A percentile compares a stretch with the other conserved stretches of the same genome.
Evolutionary conservation across 2,329 filamentous ascomycete species (phyloP).

Genomic region (Biscogniauxia marginata): DNA sequence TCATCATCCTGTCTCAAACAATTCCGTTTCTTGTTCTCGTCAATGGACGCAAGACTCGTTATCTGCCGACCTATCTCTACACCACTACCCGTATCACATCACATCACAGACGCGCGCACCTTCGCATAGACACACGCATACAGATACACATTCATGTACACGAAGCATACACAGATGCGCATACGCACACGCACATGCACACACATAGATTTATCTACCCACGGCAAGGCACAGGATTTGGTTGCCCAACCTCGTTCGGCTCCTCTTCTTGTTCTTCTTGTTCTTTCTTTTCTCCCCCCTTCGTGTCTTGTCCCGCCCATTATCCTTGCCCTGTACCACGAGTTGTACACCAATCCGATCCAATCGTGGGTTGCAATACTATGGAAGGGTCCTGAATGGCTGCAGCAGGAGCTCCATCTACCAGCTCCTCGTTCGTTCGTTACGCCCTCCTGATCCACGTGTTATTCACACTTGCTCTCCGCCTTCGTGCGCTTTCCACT

Average conservation of each 20-base stretch:
- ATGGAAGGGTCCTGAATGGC: not conserved
- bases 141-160: not conserved
- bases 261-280: not conserved
- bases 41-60: not conserved
- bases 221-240: too few species aligned
- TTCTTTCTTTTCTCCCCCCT: not conserved
- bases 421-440: not conserved
- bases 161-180: not conserved
- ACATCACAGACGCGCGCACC: not conserved
- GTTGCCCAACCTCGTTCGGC: not conserved
- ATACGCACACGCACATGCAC: not conserved
- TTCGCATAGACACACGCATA: not conserved
- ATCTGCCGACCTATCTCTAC: not conserved
- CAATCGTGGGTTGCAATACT: not conserved
- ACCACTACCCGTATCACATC: not conserved
- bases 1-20: not conserved
- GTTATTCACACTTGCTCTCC: not conserved
- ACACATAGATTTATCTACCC: not conserved
- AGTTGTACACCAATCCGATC: not conserved
- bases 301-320: not conserved
- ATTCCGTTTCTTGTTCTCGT: not conserved
- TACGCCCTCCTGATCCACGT: not conserved
- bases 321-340: not conserved
- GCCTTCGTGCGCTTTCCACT: not conserved
- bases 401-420: not conserved